These are phyloP conservation scores for Carex parvula DNA, from an alignment of 176 grass and related monocot species.

Conservation along the genomic window DNA sequence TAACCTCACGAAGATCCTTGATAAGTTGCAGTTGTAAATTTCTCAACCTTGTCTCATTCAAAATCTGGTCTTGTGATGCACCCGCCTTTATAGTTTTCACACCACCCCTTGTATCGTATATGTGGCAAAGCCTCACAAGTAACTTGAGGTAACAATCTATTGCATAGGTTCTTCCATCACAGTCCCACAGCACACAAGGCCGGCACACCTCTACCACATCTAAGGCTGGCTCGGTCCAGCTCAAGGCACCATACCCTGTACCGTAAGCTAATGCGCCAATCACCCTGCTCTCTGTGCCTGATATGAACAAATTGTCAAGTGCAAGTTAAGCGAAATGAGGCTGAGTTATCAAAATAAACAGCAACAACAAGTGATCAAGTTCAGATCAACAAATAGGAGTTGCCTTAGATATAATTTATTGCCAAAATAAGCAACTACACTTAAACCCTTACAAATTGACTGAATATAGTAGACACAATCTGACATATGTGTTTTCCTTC, in stretches of 20 bases:
- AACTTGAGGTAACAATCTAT: slow-evolving; percentile 96
- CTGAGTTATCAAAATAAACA: background rate
- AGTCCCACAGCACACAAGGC: slow-evolving; percentile 97
- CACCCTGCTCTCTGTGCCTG: slow-evolving; percentile 80
- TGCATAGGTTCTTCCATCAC: slow-evolving; percentile 78
- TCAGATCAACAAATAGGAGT: background rate
- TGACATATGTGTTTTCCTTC: background rate
- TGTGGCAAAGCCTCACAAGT: slow-evolving; percentile 90
- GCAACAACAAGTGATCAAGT: background rate
- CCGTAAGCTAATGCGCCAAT: slow-evolving; percentile 99
- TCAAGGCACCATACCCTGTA: slow-evolving; percentile 94
- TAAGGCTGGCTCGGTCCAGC: slow-evolving; percentile 95
- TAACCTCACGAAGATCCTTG: slow-evolving; percentile 94
- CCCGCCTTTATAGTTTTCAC: slow-evolving; percentile 92
- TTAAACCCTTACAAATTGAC: background rate
- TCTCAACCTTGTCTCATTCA: slow-evolving; percentile 94
- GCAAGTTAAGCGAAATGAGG: background rate
- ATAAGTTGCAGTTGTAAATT: slow-evolving; percentile 96
- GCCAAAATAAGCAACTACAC: background rate
- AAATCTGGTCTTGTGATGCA: slow-evolving; percentile 96
- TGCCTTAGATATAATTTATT: background rate
- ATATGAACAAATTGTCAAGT: background rate
- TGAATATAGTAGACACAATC: background rate
- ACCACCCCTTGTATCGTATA: slow-evolving; percentile 92
- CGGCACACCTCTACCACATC: slow-evolving; percentile 95